phyloP scores from a whole-genome alignment of 106 monocot species.

The Ottelia alismoides region DNA sequence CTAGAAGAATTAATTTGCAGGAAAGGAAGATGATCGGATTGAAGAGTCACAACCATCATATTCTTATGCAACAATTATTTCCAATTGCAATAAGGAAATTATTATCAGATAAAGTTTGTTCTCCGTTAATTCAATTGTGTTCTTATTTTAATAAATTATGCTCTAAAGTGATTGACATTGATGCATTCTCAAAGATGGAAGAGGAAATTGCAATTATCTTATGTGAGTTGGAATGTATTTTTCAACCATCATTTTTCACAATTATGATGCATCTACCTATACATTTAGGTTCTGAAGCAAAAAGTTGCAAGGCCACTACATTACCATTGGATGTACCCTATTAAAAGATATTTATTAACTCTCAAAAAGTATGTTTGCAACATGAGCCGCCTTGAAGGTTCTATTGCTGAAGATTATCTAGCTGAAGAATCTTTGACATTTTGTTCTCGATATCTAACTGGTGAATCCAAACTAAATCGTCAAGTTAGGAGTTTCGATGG shows the following conservation, averaged over 20 bases:
- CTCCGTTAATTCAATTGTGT: not conserved
- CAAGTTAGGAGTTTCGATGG: too few species aligned
- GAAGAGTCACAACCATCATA: not conserved
- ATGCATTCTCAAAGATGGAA: not conserved
- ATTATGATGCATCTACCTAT: conserved; percentile 10
- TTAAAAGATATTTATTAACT: not conserved
- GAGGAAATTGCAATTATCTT: not conserved
- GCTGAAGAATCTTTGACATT: conserved; percentile 5
- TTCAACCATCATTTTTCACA: conserved; percentile 20
- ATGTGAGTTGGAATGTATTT: conserved; percentile 7
- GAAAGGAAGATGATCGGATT: not conserved
- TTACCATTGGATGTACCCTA: conserved; percentile 3
- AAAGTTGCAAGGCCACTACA: not conserved
- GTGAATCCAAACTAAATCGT: too few species aligned
- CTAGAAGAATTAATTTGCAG: not conserved
- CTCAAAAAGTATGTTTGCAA: conserved; percentile 9
- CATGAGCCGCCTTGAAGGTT: not conserved
- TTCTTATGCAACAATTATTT: not conserved
- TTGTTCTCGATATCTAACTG: not conserved
- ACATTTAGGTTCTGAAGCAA: conserved; percentile 13
- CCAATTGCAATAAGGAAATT: not conserved
- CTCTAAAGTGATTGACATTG: not conserved
- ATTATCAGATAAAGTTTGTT: not conserved
- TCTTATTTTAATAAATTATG: not conserved
- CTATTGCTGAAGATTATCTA: conserved; percentile 10